Percentiles rank a stretch among this genome's conserved stretches.
phyloP scores from a whole-genome alignment of 2,329 filamentous ascomycete genomes.

The Monilinia aucupariae region DNA sequence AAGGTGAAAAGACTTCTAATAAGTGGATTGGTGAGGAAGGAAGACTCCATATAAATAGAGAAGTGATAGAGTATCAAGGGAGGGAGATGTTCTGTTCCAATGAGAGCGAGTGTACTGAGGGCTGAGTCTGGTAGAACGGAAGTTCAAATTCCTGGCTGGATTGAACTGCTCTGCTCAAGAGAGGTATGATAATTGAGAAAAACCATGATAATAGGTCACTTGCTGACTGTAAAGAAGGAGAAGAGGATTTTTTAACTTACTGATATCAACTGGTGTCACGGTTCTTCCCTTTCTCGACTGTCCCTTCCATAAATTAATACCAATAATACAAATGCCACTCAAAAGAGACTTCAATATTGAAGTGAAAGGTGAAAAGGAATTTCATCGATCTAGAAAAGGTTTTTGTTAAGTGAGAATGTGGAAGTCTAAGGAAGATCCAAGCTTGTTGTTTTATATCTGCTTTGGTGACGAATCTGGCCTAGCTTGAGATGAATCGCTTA shows the following conservation, averaged over 20 bases:
- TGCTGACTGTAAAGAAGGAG: not conserved
- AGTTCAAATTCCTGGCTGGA: not conserved
- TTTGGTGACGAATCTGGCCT: not conserved
- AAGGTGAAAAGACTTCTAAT: not conserved
- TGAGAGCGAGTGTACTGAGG: not conserved
- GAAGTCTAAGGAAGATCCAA: not conserved
- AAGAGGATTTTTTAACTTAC: not conserved
- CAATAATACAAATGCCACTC: not conserved
- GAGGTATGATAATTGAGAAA: no score
- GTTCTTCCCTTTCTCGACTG: not conserved
- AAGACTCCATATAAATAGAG: not conserved
- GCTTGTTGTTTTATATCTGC: not conserved
- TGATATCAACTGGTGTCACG: not conserved
- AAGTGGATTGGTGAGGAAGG: not conserved
- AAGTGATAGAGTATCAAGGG: no score
- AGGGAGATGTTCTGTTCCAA: not conserved
- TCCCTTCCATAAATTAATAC: not conserved
- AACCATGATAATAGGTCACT: not conserved
- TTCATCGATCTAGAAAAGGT: not conserved
- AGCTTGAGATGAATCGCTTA: not conserved
- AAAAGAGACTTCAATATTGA: accelerated
- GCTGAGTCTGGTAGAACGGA: not conserved
- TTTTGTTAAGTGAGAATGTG: not conserved
- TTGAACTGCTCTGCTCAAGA: not conserved
- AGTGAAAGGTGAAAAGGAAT: accelerated